These are phyloP conservation scores for Acacia pycnantha DNA, from an alignment of 331 rosid species.

Conservation along the genomic window DNA sequence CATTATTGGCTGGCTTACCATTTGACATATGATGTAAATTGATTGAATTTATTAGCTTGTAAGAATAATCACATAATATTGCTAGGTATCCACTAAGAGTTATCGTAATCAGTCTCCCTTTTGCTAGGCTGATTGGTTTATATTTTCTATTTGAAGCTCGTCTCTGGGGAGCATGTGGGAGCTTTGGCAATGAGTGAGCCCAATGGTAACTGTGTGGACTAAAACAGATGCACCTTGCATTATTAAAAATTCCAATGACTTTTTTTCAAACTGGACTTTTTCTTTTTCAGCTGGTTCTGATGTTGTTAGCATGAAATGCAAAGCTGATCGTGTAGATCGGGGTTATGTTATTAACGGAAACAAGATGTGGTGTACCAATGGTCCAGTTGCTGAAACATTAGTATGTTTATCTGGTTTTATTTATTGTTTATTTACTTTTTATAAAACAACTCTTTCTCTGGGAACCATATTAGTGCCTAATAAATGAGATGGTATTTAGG, in stretches of 20 bases:
- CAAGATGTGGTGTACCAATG: conserved; percentile 99
- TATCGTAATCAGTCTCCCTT: conserved; percentile 16
- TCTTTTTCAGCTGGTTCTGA: conserved; percentile 82
- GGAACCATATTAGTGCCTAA: not conserved
- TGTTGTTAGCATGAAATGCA: conserved; percentile 98
- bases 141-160: conserved; percentile 57
- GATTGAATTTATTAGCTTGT: conserved; percentile 19
- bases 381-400: conserved; percentile 90
- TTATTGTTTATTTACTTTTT: conserved; percentile 11
- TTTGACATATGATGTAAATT: conserved; percentile 21
- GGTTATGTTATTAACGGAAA: conserved; percentile 87
- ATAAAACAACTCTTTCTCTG: not conserved
- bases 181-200: conserved; percentile 99
- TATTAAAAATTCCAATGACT: conserved; percentile 20
- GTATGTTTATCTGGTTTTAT: conserved; percentile 39
- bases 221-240: conserved; percentile 17
- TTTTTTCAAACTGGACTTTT: not conserved
- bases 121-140: conserved; percentile 30
- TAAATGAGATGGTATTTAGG: not conserved
- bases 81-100: conserved; percentile 1
- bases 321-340: conserved; percentile 80
- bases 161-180: conserved; percentile 94
- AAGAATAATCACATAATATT: not conserved
- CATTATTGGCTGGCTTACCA: conserved; percentile 4
- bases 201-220: conserved; percentile 60